phyloP scores from a whole-genome alignment of 371 early-diverging fungal genomes.

The Smittium culicis region DNA sequence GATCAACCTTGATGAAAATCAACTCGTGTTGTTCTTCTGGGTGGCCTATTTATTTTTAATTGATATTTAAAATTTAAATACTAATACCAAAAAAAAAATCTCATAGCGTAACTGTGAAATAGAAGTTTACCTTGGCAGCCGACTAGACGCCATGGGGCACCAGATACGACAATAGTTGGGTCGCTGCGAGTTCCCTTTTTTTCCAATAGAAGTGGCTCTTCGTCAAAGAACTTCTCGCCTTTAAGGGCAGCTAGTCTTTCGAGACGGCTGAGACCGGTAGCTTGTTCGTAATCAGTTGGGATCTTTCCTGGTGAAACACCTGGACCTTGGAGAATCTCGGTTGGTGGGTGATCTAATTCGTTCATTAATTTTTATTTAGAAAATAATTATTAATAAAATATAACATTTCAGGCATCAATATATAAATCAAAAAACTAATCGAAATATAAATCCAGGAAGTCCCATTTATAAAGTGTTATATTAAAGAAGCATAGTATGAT shows the following conservation, averaged over 20 bases:
- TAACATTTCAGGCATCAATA: background rate
- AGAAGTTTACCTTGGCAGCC: slow-evolving; percentile 76
- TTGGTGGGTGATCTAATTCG: background rate
- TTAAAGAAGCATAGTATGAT: background rate
- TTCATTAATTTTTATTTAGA: too few relatives aligned
- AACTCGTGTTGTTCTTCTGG: slow-evolving; percentile 79
- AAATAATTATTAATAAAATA: too few relatives aligned
- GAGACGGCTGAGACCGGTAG: slow-evolving; percentile 82
- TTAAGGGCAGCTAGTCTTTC: slow-evolving; percentile 73
- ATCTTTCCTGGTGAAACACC: slow-evolving; percentile 45
- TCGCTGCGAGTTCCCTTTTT: slow-evolving; percentile 66
- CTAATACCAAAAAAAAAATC: background rate
- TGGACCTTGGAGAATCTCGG: slow-evolving; percentile 29
- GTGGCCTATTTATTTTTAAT: slow-evolving; percentile 43
- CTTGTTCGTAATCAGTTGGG: slow-evolving; percentile 78
- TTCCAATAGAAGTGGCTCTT: slow-evolving; percentile 62
- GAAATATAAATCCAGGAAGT: background rate
- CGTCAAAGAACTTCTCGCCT: slow-evolving; percentile 78
- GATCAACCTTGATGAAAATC: slow-evolving; percentile 64
- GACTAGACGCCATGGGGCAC: slow-evolving; percentile 67
- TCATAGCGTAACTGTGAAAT: background rate
- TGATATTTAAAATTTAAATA: background rate
- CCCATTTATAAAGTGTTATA: background rate
- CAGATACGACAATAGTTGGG: slow-evolving; percentile 76
- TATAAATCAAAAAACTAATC: background rate